Evolutionary conservation across 129 eudicot genomes (phyloP), one percentile per base, ranked within the genome.

Genomic region (Oenanthe sinensis): DNA sequence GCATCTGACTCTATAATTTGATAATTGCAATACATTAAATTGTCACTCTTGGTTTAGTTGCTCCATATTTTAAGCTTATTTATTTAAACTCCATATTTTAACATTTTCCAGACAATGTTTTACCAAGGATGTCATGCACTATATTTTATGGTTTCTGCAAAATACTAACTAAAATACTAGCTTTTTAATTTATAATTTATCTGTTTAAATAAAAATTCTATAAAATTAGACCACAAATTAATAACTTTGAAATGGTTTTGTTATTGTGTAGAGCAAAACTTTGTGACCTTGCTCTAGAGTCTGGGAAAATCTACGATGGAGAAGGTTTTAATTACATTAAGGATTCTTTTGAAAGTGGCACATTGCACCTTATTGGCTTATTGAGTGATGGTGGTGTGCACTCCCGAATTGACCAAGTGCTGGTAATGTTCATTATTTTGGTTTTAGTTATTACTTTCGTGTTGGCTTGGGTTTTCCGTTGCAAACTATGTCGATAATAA

Each of bases 341-440:
- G 79, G 91, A 88, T 48, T 94, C 87, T 52, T 94, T 94, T 72
- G 87, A 71, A n/a, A 85, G 75, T 12, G 87, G 87, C 80, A 94
- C 97, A 33, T 82, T 95, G 77, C 98, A 95, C 83, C 98, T 95
- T 30, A 85, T 95, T 85, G 97, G 98, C n/a, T 75, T 95, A 65
- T 37, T 95, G 83, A 95, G 98, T 77, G 97, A 95, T 80, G 98
- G 98, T 15, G 98, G 97, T 55, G 98, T 95, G 39, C 98, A 95
- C 82, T 95, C 98, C 45, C 88, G 98, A 39, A 85, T 95, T 71
- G 98, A 95, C 82, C 98, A 92, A 78, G 71, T 95, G 80, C 97
- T 83, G 96, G 98, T 95, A 83, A 22, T 0, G 74, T 50, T 22
- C 1, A 55, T 47, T 24, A 70, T 37, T 44, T 33, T 33, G 40